These are phyloP conservation scores for Ascoidea tarda DNA, from an alignment of 805 yeast genomes.

Conservation along the genomic window DNA sequence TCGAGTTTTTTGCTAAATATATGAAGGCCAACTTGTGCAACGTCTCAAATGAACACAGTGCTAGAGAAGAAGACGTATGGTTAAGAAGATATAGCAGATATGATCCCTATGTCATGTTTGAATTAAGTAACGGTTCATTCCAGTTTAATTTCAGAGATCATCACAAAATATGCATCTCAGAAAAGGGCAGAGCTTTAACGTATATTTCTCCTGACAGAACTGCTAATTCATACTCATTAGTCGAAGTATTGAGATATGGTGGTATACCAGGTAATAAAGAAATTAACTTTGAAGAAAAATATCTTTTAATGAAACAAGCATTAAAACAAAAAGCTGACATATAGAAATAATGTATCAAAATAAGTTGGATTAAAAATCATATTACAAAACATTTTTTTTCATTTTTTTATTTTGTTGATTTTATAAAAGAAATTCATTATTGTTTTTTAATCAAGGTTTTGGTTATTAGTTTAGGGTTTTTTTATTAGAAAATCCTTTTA, in stretches of 20 bases:
- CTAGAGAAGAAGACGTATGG: constrained; percentile 52
- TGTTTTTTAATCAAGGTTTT: no score
- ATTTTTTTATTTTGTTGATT: no score
- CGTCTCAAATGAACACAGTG: constrained; percentile 39
- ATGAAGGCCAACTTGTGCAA: constrained; percentile 85
- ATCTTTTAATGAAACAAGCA: constrained; percentile 52
- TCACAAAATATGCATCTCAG: constrained; percentile 71
- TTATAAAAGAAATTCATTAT: no score
- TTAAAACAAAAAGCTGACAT: constrained; percentile 22
- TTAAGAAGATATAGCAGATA: constrained; percentile 75
- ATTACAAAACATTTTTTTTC: no score
- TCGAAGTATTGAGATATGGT: constrained; percentile 31
- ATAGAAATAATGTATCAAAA: background rate
- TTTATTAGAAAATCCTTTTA: no score
- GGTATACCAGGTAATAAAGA: constrained; percentile 32
- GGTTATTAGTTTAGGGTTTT: no score
- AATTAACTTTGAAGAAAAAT: constrained; percentile 29
- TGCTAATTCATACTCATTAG: constrained; percentile 49
- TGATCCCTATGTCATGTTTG: constrained; percentile 77
- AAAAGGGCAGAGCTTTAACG: constrained; percentile 61
- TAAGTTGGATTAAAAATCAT: no score
- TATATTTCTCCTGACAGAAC: constrained; percentile 69
- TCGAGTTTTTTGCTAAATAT: constrained; percentile 78
- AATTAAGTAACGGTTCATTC: constrained; percentile 79
- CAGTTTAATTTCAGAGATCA: constrained; percentile 96